Evolutionary conservation across 345 rosid species (phyloP), one percentile per base, ranked within the genome.

Genomic region (Cochlearia excelsa): DNA sequence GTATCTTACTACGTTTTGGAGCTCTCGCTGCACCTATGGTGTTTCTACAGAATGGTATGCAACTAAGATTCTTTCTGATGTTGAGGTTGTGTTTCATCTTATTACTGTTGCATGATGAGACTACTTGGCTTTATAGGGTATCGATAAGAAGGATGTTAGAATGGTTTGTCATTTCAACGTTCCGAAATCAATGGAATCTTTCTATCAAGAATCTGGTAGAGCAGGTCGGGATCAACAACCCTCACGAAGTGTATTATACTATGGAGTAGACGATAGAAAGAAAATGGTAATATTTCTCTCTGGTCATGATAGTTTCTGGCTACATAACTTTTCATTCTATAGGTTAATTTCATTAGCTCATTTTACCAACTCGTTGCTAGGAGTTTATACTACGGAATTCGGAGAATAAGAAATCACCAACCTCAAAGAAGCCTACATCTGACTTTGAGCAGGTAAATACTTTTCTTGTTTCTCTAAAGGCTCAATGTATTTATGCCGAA

Each of bases 121-220:
- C 39, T 74, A 44, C 38, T 16, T 70, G 41, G 26, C 62, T 35
- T 74, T 56, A 4, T 67, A 87, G 99, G 99, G 97, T 74, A 93
- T 89, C 68, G 97, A 89, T 69, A 81, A 89, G 77, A 89, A 89
- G 75, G 95, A 89, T 80, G 99, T 89, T 50, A 82, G 97, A 75
- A 63, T 89, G 67, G 99, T 89, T 75, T 86, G 87, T 79, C 99
- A 89, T 71, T 85, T 81, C 46, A 89, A 93, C 74, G 70, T 89
- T 46, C 99, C 99, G 16, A 93, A 93, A 72, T 86, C 97, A 46
- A 89, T 93, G 99, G 97, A 93, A 78, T 80, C 88, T 60, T 93
- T 93, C 72, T 93, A 93, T 74, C 99, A 93, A 81, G 99, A 93
- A 67, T 93, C 99, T 4, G 99, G 99, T 48, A 82, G 99, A 80